Percentiles rank a stretch among this genome's conserved stretches.
phyloP scores from a whole-genome alignment of 495 filamentous ascomycete genomes.

The Aspergillus sclerotioniger region DNA sequence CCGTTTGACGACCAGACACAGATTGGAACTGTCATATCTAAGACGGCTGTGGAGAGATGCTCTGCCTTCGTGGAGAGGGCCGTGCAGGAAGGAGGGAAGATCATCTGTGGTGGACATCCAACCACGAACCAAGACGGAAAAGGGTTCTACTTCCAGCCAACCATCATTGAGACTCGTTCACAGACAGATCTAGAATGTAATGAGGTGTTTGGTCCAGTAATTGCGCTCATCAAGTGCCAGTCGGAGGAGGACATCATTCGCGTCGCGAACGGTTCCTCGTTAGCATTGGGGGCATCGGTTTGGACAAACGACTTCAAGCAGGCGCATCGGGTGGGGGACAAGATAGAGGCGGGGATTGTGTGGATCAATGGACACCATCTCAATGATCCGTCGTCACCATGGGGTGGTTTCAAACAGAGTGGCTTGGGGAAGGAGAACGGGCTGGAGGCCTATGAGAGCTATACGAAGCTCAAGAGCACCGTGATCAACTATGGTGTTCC shows the following conservation, averaged over 20 bases:
- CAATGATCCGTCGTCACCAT: constrained; percentile 59
- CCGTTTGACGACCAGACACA: constrained; percentile 44
- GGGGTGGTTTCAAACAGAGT: constrained; percentile 56
- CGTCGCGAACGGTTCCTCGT: constrained; percentile 50
- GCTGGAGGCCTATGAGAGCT: constrained; percentile 54
- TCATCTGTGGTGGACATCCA: constrained; percentile 36
- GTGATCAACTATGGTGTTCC: constrained; percentile 54
- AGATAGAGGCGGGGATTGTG: constrained; percentile 58
- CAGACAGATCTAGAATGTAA: constrained; percentile 33
- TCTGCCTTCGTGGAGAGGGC: constrained; percentile 36
- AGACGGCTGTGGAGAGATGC: constrained; percentile 36
- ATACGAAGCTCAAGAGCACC: constrained; percentile 57
- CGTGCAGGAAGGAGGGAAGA: constrained; percentile 23
- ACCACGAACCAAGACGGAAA: constrained; percentile 33
- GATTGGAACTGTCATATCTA: constrained; percentile 45
- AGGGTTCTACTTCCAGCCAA: constrained; percentile 60
- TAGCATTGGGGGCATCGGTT: constrained; percentile 53
- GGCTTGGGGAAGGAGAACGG: constrained; percentile 60
- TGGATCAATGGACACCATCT: constrained; percentile 64
- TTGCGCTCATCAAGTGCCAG: constrained; percentile 46
- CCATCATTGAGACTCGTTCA: constrained; percentile 42
- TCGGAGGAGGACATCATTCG: constrained; percentile 46
- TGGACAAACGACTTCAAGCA: constrained; percentile 59
- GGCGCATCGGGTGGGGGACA: constrained; percentile 54
- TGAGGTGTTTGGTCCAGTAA: constrained; percentile 53